Conservation (phyloP, 495 filamentous ascomycete genomes). For the Recurvomyces mirabilis region DNA sequence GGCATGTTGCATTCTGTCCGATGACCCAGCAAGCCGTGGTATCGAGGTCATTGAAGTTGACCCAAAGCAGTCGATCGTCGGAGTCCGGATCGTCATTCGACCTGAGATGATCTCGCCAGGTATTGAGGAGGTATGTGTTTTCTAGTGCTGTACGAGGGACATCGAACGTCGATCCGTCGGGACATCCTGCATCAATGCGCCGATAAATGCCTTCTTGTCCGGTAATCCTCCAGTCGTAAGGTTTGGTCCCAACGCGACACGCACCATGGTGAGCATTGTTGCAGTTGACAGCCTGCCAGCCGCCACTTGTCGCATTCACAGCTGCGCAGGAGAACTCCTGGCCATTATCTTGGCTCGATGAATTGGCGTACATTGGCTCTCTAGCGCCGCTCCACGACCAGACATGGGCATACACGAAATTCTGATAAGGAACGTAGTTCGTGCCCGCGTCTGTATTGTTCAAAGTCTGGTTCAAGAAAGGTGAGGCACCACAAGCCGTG, state of each 20-base stretch:
- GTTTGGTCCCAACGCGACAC: slow-evolving; percentile 40
- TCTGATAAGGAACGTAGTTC: slow-evolving; percentile 37
- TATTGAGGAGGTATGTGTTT: slow-evolving; percentile 42
- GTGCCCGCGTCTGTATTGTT: slow-evolving; percentile 41
- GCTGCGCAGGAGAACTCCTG: slow-evolving; percentile 42
- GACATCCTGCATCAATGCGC: slow-evolving; percentile 32
- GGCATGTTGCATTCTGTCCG: slow-evolving; percentile 42
- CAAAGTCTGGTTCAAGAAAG: slow-evolving; percentile 44
- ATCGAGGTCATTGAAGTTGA: slow-evolving; percentile 51
- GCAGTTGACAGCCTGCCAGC: slow-evolving; percentile 48
- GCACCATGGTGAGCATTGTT: slow-evolving; percentile 37
- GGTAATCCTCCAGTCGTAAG: slow-evolving; percentile 48
- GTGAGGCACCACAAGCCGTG: slow-evolving; percentile 48
- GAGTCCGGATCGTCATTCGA: slow-evolving; percentile 22
- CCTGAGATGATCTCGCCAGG: slow-evolving; percentile 18
- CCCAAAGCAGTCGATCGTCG: slow-evolving; percentile 31
- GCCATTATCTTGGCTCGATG: slow-evolving; percentile 23
- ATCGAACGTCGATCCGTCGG: slow-evolving; percentile 28
- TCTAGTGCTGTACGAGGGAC: slow-evolving; percentile 51
- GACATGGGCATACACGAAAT: slow-evolving; percentile 38
- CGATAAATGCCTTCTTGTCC: slow-evolving; percentile 31
- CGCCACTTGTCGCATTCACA: slow-evolving; percentile 37
- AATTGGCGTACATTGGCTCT: slow-evolving; percentile 44
- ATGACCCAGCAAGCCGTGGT: slow-evolving; percentile 47
- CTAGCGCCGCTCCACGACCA: slow-evolving; percentile 51